Evolutionary conservation across 2,329 filamentous ascomycete species (phyloP).

Genomic region (Eutypa lata): DNA sequence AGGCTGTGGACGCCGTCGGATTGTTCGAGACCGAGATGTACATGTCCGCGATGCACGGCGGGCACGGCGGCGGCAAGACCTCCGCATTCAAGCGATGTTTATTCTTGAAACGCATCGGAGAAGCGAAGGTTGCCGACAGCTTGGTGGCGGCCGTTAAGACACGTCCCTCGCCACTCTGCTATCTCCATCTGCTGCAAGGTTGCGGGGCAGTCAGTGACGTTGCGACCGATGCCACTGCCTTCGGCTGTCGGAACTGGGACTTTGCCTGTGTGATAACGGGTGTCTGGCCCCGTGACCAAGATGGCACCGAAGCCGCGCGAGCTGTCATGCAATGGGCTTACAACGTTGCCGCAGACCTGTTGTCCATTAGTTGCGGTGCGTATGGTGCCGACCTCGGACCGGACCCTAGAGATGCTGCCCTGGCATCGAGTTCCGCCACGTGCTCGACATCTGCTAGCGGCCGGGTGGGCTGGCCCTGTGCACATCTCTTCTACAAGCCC

Average conservation of each 20-base stretch:
- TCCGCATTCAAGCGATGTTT: conserved; percentile 64
- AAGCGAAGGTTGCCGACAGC: conserved; percentile 24
- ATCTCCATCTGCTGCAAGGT: conserved; percentile 61
- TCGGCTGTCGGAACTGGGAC: conserved; percentile 62
- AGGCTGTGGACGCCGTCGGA: conserved; percentile 43
- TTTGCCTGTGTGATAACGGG: conserved; percentile 64
- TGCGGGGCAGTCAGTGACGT: conserved; percentile 49
- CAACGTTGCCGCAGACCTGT: conserved; percentile 40
- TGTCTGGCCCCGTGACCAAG: conserved; percentile 55
- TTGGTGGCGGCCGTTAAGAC: conserved; percentile 43
- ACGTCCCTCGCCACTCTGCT: conserved; percentile 53
- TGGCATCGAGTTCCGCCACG: conserved; percentile 59
- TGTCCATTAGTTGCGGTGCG: conserved; percentile 47
- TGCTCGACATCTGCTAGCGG: conserved; percentile 53
- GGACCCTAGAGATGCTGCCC: conserved; percentile 51
- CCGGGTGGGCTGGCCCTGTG: conserved; percentile 49
- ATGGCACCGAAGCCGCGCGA: conserved; percentile 38
- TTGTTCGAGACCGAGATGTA: conserved; percentile 61
- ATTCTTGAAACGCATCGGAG: conserved; percentile 51
- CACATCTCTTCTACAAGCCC: conserved; percentile 43
- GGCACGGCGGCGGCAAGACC: conserved; percentile 56
- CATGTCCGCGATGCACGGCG: conserved; percentile 56
- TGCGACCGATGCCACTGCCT: conserved; percentile 46
- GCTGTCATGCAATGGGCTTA: conserved; percentile 55
- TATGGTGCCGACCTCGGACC: conserved; percentile 63